Base-by-base conservation (phyloP, 2,329 filamentous ascomycete species). In the Penicillium psychrosexuale region DNA sequence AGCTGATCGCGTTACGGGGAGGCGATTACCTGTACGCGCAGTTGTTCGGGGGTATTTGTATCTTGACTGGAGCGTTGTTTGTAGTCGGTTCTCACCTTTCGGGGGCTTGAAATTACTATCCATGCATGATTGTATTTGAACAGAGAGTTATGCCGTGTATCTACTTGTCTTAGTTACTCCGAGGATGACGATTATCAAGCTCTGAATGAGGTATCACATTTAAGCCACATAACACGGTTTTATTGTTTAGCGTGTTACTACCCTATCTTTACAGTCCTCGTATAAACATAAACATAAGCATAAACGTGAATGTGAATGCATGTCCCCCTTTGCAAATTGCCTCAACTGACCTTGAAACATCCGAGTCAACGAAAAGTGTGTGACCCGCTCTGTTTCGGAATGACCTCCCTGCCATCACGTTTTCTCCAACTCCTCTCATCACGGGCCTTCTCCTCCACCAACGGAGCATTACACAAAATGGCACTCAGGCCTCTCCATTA, bases 11-110 rank as follows among this genome's bases (percentile, higher is more conserved):
- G 44, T 64, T 61, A 9, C 60, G 68, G 24, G 66, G 69, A 12
- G 78, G 77, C 0, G 63, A 65, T 1, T 81, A 79, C 64, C 53
- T 78, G 2, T 65, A 67, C 22, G 78, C 77, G 17, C 77, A 80
- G 51, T 66, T 79, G 7, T 80, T 74, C 65, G 76, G 69, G n/a
- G 76, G 74, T 5, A 38, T 51, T 55, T 55, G 52, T 28, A 55
- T 55, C 27, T 27, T 55, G 34, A 51, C 47, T 51, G 52, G 52
- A 39, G 39, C 52, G 9, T 51, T 55, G 47, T 55, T 55, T 39
- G 47, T 55, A 28, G 34, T 40, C 4, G 47, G 47, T 22, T 55
- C 52, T 55, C 47, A 55, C 47, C n/a, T 51, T 30, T 51, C 52
- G 34, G 52, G 40, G 15, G 52, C 47, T 22, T 51, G 19, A 28